A percentile compares a stretch with the other conserved stretches of the same genome.
Evolutionary conservation across 768 basidiomycete genomes (phyloP).

Genomic region (Trametes sanguinea): DNA sequence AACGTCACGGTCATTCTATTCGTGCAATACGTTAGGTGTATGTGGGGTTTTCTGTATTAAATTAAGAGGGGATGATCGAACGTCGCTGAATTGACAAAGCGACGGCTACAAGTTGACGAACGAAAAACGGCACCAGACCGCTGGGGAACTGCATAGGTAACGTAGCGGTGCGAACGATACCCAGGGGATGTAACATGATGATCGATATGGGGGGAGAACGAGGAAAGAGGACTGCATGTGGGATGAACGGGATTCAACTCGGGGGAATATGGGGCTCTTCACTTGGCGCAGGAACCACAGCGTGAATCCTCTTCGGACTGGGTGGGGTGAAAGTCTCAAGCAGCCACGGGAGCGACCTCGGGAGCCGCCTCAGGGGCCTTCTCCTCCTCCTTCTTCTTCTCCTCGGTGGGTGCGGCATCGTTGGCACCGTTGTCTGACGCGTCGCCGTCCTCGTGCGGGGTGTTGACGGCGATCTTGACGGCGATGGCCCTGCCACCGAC

Average conservation of each 20-base stretch:
- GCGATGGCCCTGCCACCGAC: constrained; percentile 83
- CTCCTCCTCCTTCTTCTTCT: constrained; percentile 15
- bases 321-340: constrained; percentile 14
- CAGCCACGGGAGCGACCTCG: constrained; percentile 26
- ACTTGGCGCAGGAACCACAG: constrained; percentile 7
- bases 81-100: constrained; percentile 28
- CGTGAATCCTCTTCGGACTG: constrained; percentile 13
- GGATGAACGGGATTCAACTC: constrained; percentile 24
- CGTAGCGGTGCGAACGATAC: constrained; percentile 29
- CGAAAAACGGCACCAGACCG: constrained; percentile 36
- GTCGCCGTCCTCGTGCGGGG: constrained; percentile 41
- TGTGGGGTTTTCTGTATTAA: neutral
- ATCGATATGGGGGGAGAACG: constrained; percentile 9
- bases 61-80: constrained; percentile 9
- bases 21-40: constrained; percentile 19
- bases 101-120: constrained; percentile 31
- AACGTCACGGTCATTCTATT: constrained; percentile 19
- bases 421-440: constrained; percentile 27
- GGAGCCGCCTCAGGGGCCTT: constrained; percentile 21
- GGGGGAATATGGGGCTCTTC: constrained; percentile 7
- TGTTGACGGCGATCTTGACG: constrained; percentile 95
- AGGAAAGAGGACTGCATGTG: constrained; percentile 12
- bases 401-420: constrained; percentile 25
- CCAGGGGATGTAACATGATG: constrained; percentile 19
- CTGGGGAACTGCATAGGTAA: constrained; percentile 23